Base-by-base conservation (phyloP, 2,329 filamentous ascomycete species). In the Fusarium sp. region DNA sequence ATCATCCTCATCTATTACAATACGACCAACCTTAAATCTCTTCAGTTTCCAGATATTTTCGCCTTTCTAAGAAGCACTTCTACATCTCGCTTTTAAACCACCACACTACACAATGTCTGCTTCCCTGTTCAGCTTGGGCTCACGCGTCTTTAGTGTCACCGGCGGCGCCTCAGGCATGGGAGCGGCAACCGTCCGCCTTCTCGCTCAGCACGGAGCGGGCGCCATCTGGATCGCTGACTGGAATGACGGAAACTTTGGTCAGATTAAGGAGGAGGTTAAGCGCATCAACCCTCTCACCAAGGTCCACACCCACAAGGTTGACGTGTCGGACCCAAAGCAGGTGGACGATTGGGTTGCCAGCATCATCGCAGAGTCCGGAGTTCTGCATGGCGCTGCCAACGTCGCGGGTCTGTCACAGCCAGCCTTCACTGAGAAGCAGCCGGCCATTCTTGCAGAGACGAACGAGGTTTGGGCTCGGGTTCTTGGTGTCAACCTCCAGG, bases 401-500 rank as follows among this genome's bases (percentile, higher is more conserved):
- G 52, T 56, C 52, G 52, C 52, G 11, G 52, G 52, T 10, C 20
- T 56, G 1, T 56, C 52, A 3, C 52, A 56, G 4, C 52, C 52
- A 6, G 52, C 52, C 31, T 56, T 56, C 5, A 35, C 31, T 10
- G 52, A 56, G 52, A 56, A 35, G n/a, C 4, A 56, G 52, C 52
- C 52, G 9, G 52, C 52, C 4, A 33, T 59, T 27, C 35, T 59
- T 1, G 56, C 25, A 35, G 59, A 65, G 52, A 45, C 52, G 1
- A 52, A 65, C 13, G 62, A 65, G 29, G 45, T 59, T 13, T 65
- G 62, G 62, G 50, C 42, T 9, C 35, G 62, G 16, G 52, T 59
- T 52, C n/a, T 59, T 13, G 29, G 52, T n/a, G 63, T 65, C 25
- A 65, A 65, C 47, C 18, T 45, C 16, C 36, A 65, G 8, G 52